Evolutionary conservation across 768 basidiomycete species (phyloP).

Genomic region (Lentinula edodes): DNA sequence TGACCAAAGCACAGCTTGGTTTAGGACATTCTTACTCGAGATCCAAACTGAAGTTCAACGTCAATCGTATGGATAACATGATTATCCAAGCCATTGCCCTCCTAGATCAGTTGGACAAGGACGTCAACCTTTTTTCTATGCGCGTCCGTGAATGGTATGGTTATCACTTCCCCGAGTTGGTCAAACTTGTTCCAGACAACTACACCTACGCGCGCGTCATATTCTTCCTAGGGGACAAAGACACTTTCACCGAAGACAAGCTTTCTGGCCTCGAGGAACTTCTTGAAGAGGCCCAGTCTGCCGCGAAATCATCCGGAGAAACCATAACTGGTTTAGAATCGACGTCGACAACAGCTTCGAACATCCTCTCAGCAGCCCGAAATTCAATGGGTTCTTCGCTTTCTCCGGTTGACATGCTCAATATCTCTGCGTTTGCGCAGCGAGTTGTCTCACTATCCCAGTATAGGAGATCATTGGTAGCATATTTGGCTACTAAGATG

Average conservation of each 20-base stretch:
- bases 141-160: constrained; percentile 99
- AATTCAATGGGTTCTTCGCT: constrained; percentile 94
- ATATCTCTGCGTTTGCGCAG: constrained; percentile 86
- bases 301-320: background rate
- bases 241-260: constrained; percentile 70
- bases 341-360: constrained; percentile 70
- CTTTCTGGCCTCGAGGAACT: constrained; percentile 74
- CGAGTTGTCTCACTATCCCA: constrained; percentile 90
- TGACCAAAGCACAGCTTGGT: constrained; percentile 91
- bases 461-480: constrained; percentile 85
- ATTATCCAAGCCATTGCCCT: constrained; percentile 99
- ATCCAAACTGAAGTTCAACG: constrained; percentile 97
- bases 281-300: constrained; percentile 62
- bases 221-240: constrained; percentile 88
- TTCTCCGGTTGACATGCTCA: constrained; percentile 90
- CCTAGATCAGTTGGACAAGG: constrained; percentile 98
- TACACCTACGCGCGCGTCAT: constrained; percentile 86
- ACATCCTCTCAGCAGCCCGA: constrained; percentile 90
- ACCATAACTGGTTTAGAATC: background rate
- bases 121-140: constrained; percentile 98
- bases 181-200: constrained; percentile 90
- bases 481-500: constrained; percentile 95
- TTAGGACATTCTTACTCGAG: constrained; percentile 97
- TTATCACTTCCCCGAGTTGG: constrained; percentile 97
- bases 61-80: constrained; percentile 97